A percentile compares a stretch with the other conserved stretches of the same genome.
Conservation (phyloP, 192 early-diverging fungal genomes). For the Coemansia furcata region DNA sequence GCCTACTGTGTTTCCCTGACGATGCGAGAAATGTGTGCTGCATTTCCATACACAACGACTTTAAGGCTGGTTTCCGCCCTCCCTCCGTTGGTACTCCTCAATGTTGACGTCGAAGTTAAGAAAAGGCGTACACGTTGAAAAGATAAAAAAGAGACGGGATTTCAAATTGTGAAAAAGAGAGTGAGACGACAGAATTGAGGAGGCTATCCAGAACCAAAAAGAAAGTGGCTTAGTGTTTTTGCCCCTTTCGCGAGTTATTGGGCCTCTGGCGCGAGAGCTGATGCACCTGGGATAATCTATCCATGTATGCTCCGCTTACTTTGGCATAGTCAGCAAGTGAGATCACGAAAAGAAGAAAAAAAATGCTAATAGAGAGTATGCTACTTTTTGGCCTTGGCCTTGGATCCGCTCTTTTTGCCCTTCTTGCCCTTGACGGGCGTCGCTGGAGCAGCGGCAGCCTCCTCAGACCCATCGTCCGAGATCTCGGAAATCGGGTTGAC, state of each 20-base stretch:
- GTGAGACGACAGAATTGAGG: neutral
- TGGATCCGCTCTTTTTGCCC: conserved; percentile 4
- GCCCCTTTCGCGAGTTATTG: neutral
- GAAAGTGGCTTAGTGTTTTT: too few relatives aligned
- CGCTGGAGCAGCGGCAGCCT: conserved; percentile 1
- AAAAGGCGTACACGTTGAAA: neutral
- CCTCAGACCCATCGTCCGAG: conserved; percentile 2
- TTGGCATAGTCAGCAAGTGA: neutral
- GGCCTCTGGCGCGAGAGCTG: neutral
- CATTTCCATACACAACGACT: neutral
- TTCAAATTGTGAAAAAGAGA: neutral
- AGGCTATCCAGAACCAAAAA: too few relatives aligned
- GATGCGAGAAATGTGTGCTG: neutral
- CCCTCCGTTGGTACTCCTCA: neutral
- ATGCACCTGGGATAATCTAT: neutral
- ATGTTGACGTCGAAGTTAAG: neutral
- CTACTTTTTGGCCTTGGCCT: conserved; percentile 26
- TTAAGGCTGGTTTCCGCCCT: neutral
- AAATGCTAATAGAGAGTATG: neutral
- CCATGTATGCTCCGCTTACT: neutral
- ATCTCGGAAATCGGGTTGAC: conserved; percentile 11
- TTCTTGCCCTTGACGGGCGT: conserved; percentile 12
- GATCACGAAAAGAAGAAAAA: neutral
- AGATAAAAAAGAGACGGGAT: neutral
- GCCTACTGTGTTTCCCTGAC: neutral